phyloP scores from a whole-genome alignment of 2,329 filamentous ascomycete species.

The Colletotrichum lupini region DNA sequence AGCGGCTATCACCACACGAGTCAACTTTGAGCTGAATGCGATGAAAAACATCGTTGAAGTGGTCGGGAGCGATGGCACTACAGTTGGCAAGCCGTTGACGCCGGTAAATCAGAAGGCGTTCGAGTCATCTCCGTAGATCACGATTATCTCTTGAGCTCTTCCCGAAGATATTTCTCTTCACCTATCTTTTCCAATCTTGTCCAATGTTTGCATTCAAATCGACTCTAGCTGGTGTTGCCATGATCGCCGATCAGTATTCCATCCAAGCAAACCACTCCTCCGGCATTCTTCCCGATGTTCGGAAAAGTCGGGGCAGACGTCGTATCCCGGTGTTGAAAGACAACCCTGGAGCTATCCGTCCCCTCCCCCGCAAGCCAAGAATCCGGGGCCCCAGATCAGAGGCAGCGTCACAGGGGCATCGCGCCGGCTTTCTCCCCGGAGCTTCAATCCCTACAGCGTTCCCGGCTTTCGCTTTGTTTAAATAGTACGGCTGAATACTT shows the following conservation, averaged over 20 bases:
- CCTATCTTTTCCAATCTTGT: background rate
- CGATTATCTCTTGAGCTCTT: background rate
- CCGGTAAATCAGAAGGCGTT: conserved; percentile 34
- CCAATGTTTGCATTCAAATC: background rate
- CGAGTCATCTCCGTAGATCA: background rate
- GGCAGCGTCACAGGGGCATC: background rate
- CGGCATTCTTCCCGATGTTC: conserved; percentile 13
- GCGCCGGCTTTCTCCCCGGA: conserved; percentile 22
- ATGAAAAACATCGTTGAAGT: conserved; percentile 49
- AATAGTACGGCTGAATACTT: background rate
- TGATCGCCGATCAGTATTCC: background rate
- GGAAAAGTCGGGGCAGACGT: background rate
- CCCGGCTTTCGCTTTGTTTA: background rate
- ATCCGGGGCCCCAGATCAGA: conserved; percentile 22
- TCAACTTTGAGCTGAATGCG: conserved; percentile 52
- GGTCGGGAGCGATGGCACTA: conserved; percentile 38
- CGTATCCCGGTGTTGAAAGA: background rate
- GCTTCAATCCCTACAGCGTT: background rate
- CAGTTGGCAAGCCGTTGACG: conserved; percentile 36
- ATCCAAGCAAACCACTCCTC: background rate
- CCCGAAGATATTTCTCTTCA: background rate
- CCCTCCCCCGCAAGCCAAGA: conserved; percentile 22
- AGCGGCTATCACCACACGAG: conserved; percentile 49
- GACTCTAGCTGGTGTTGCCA: background rate
- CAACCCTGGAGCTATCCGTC: background rate